Evolutionary conservation across 139 green algal species (phyloP).

Genomic region (Spirogloea muscicola): DNA sequence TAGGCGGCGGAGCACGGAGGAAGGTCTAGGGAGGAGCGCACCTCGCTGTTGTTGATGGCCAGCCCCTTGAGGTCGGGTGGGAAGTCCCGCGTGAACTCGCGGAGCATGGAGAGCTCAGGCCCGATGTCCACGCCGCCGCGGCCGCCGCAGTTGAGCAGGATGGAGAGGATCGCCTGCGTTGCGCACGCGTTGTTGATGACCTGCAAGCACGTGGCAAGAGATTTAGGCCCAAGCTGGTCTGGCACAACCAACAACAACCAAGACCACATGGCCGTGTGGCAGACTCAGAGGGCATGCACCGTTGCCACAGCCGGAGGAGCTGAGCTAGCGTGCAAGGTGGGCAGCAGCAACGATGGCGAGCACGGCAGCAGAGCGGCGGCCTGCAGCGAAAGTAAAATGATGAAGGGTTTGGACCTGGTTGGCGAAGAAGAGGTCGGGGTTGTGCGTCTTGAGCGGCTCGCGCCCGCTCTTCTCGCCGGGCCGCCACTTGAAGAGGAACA

Average conservation of each 20-base stretch:
- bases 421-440: conserved; percentile 85
- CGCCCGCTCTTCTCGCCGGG: conserved; percentile 64
- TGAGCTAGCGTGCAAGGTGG: too few species aligned
- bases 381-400: too few species aligned
- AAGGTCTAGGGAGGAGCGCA: too few species aligned
- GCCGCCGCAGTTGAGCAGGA: conserved; percentile 80
- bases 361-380: too few species aligned
- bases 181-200: conserved; percentile 96
- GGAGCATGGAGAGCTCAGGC: conserved; percentile 66
- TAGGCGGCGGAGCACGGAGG: too few species aligned
- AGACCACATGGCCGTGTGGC: too few species aligned
- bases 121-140: conserved; percentile 41
- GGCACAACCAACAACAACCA: too few species aligned
- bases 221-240: too few species aligned
- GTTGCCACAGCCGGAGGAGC: too few species aligned
- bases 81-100: conserved; percentile 71
- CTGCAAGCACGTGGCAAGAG: conserved; percentile 34
- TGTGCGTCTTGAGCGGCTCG: conserved; percentile 43
- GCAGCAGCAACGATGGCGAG: too few species aligned
- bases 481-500: conserved; percentile 98
- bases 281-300: too few species aligned
- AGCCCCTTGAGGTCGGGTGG: conserved; percentile 63
- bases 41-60: conserved; percentile 92
- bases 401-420: too few species aligned
- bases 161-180: conserved; percentile 88